Evolutionary conservation across 192 early-diverging fungal species (phyloP).

Genomic region (Funneliformis mosseae): DNA sequence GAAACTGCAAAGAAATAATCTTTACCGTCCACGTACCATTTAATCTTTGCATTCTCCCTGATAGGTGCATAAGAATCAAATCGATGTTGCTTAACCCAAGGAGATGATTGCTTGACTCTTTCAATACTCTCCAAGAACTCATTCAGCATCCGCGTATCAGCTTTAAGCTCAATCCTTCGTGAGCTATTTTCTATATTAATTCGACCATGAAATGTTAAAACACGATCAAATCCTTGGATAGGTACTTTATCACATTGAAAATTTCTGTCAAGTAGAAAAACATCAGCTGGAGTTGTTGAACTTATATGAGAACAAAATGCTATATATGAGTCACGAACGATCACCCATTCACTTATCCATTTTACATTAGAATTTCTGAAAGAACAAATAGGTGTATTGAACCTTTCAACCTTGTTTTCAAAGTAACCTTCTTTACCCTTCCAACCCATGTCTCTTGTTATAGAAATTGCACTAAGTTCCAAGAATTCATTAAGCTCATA

Average conservation of each 20-base stretch:
- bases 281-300: slow-evolving; percentile 46
- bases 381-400: slow-evolving; percentile 46
- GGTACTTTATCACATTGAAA: slow-evolving; percentile 36
- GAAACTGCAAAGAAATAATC: slow-evolving; percentile 75
- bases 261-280: slow-evolving; percentile 53
- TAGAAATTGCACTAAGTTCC: slow-evolving; percentile 71
- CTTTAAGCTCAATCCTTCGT: slow-evolving; percentile 70
- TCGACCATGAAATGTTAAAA: slow-evolving; percentile 60
- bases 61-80: slow-evolving; percentile 77
- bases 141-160: slow-evolving; percentile 64
- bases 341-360: slow-evolving; percentile 71
- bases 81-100: slow-evolving; percentile 67
- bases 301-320: slow-evolving; percentile 53
- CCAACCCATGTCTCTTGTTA: slow-evolving; percentile 80
- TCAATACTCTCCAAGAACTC: slow-evolving; percentile 68
- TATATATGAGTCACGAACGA: slow-evolving; percentile 77
- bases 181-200: slow-evolving; percentile 60
- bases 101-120: slow-evolving; percentile 59
- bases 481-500: slow-evolving; percentile 79
- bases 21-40: slow-evolving; percentile 76
- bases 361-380: slow-evolving; percentile 26
- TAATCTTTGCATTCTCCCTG: slow-evolving; percentile 61
- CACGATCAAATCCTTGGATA: slow-evolving; percentile 32
- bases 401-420: slow-evolving; percentile 64
- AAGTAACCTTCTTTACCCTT: slow-evolving; percentile 82